Conservation (phyloP, 176 grass and related monocot genomes). For the Eleusine indica region DNA sequence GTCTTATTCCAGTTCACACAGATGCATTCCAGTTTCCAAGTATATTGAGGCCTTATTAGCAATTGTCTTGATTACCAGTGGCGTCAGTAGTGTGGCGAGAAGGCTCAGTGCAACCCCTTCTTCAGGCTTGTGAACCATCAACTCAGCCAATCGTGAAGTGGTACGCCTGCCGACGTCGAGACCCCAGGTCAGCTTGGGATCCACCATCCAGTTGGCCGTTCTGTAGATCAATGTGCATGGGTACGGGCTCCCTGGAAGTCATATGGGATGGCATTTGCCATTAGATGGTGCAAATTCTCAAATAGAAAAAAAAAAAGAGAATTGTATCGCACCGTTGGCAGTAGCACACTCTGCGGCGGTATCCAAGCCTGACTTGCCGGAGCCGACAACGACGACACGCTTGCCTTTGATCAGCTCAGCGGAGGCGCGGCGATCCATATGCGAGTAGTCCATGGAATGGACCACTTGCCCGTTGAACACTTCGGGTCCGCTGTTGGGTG, state of each 20-base stretch:
- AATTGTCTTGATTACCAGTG: slow-evolving; percentile 27
- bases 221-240: slow-evolving; percentile 28
- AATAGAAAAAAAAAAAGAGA: too few species aligned
- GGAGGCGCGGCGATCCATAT: slow-evolving; percentile 21
- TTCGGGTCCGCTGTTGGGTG: slow-evolving; percentile 36
- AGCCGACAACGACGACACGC: slow-evolving; percentile 39
- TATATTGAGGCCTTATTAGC: too few species aligned
- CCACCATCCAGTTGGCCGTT: slow-evolving; percentile 39
- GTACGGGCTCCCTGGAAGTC: slow-evolving; percentile 22
- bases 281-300: too few species aligned
- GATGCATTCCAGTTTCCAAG: too few species aligned
- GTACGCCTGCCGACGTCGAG: neutral
- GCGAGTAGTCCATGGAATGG: slow-evolving; percentile 48
- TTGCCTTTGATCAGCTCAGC: slow-evolving; percentile 33
- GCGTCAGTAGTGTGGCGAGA: slow-evolving; percentile 34
- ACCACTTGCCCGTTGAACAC: slow-evolving; percentile 58
- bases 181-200: neutral
- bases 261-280: too few species aligned
- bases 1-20: too few species aligned
- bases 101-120: slow-evolving; percentile 37
- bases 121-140: slow-evolving; percentile 54
- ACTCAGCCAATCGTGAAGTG: slow-evolving; percentile 34
- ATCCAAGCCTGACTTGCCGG: slow-evolving; percentile 35
- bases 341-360: slow-evolving; percentile 37
- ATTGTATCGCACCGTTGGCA: slow-evolving; percentile 6